A percentile compares a stretch with the other conserved stretches of the same genome.
These are phyloP conservation scores for Calonectria leucothoes DNA, from an alignment of 2,329 filamentous ascomycete genomes.

Conservation along the genomic window DNA sequence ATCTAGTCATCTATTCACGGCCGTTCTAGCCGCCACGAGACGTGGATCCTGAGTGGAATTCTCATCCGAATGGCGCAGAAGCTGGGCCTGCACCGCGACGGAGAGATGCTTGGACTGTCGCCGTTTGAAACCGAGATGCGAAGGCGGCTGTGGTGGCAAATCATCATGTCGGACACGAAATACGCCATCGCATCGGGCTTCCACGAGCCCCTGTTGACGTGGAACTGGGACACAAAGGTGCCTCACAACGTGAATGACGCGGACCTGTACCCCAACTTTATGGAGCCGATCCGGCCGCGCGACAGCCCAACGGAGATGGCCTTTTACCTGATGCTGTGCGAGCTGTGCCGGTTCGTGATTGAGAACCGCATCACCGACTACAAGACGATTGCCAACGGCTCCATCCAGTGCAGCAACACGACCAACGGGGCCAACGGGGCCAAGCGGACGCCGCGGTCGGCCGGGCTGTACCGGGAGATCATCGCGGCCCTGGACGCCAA, in stretches of 20 bases:
- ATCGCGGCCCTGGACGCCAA: slow-evolving; percentile 5
- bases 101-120: slow-evolving; percentile 1
- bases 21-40: slow-evolving; percentile 14
- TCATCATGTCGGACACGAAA: slow-evolving; percentile 21
- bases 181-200: slow-evolving; percentile 22
- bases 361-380: slow-evolving; percentile 20
- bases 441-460: background rate
- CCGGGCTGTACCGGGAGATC: background rate
- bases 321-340: slow-evolving; percentile 10
- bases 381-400: background rate
- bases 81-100: slow-evolving; percentile 13
- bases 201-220: slow-evolving; percentile 19
- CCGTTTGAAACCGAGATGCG: slow-evolving; percentile 23
- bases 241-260: slow-evolving; percentile 24
- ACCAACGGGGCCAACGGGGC: background rate
- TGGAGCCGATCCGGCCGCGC: slow-evolving; percentile 14
- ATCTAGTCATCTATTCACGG: slow-evolving; percentile 4
- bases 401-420: background rate
- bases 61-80: slow-evolving; percentile 21
- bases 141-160: slow-evolving; percentile 21
- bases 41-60: slow-evolving; percentile 20
- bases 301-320: slow-evolving; percentile 21
- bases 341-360: slow-evolving; percentile 10
- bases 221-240: slow-evolving; percentile 18
- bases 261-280: slow-evolving; percentile 20